Base-by-base conservation (phyloP, 441 rosid species). In the Biscutella laevigata region DNA sequence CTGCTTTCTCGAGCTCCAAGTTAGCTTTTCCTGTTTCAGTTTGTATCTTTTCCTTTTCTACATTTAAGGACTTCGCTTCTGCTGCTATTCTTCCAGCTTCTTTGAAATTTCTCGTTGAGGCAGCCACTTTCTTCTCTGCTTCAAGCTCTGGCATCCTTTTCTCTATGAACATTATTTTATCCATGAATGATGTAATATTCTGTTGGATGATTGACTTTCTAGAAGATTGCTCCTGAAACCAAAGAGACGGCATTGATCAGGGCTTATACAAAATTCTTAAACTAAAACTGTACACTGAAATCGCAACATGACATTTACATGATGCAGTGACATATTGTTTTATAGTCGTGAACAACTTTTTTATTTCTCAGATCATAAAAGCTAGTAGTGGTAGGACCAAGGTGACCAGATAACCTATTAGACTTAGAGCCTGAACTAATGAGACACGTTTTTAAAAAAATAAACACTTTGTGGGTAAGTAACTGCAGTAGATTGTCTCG, bases 1-100 rank as follows among this genome's bases (percentile, higher is more conserved):
- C 94, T 28, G 78, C 62, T 71, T 69, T 76, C 54, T 72, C 77
- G 9, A 83, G 73, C 60, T 77, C 81, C 26, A 48, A 4, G 26
- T 64, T 59, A 1, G 85, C 74, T 44, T 71, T 77, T 50, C 76
- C 83, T 78, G 79, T 64, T 55, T 78, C 86, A 19, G 7, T 71
- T 59, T 71, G 81, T 32, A 74, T 46, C 14, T 52, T 60, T 26
- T 86, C 90, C 74, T 77, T 89, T 57, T 89, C 97, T 46, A 73
- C 43, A 57, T 38, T 71, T 59, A 89, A 74, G 6, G 97, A 78
- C 77, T 89, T 89, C 1, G 84, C 81, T 69, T 86, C 97, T 39
- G 94, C 82, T 53, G 97, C 90, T 67, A 89, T 57, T 64, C 95
- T 63, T 35, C 86, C 97, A 39, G 97, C 97, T 73, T 89, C 95